Conservation (phyloP, 441 rosid genomes). For the Populus hybrid region DNA sequence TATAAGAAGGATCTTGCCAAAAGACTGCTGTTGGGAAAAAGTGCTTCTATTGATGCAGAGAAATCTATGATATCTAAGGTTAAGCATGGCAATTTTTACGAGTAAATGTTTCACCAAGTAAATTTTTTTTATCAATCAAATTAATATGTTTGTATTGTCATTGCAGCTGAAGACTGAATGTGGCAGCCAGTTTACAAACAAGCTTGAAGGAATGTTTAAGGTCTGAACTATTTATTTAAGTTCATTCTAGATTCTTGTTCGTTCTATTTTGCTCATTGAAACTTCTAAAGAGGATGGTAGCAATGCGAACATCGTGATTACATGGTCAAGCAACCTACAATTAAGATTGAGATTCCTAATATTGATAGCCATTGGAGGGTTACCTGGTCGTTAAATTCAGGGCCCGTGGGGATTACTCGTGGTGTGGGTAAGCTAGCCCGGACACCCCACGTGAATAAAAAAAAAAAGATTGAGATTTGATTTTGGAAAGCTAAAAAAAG, state of each 20-base stretch:
- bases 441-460: too few relatives aligned
- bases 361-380: too few relatives aligned
- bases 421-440: too few relatives aligned
- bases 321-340: too few relatives aligned
- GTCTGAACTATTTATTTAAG: slow-evolving; percentile 24
- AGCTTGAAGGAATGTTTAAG: slow-evolving; percentile 99
- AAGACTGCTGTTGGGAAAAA: slow-evolving; percentile 84
- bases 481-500: too few relatives aligned
- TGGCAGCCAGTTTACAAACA: slow-evolving; percentile 98
- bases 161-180: slow-evolving; percentile 98
- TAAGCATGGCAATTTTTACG: slow-evolving; percentile 10
- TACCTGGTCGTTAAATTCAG: too few relatives aligned
- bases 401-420: too few relatives aligned
- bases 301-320: too few relatives aligned
- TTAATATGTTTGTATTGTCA: slow-evolving; percentile 24
- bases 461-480: too few relatives aligned
- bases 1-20: slow-evolving; percentile 99
- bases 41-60: slow-evolving; percentile 99
- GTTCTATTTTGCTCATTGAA: neutral
- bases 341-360: too few relatives aligned
- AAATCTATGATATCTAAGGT: slow-evolving; percentile 99
- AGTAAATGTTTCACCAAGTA: neutral
- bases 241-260: neutral
- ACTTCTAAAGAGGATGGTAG: neutral
- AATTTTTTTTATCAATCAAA: slow-evolving; percentile 9